Conservation (phyloP, 2,329 filamentous ascomycete species). For the Boeremia exigua region DNA sequence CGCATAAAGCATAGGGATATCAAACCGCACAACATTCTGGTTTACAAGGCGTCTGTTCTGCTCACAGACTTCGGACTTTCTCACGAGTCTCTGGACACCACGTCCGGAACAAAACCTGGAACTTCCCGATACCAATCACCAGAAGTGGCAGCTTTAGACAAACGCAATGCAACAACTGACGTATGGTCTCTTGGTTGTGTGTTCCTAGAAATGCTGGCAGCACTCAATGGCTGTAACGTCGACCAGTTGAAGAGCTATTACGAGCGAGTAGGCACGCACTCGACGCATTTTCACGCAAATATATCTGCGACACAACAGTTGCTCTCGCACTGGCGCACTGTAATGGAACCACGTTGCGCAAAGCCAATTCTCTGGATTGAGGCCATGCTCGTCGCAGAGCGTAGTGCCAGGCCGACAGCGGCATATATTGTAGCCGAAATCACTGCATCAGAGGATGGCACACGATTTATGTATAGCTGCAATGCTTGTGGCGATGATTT, state of each 20-base stretch:
- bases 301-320: neutral
- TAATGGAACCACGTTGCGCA: neutral
- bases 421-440: neutral
- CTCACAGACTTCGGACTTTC: constrained; percentile 26
- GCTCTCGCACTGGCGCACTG: constrained; percentile 1
- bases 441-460: neutral
- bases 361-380: neutral
- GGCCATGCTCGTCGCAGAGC: constrained; percentile 10
- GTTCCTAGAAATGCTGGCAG: constrained; percentile 26
- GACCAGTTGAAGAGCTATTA: neutral
- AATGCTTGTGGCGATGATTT: neutral
- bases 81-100: constrained; percentile 20
- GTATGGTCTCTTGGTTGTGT: constrained; percentile 28
- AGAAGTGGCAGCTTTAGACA: constrained; percentile 18
- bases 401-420: constrained; percentile 10
- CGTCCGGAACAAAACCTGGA: constrained; percentile 3
- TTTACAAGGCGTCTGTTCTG: constrained; percentile 15
- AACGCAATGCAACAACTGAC: constrained; percentile 20
- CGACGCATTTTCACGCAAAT: neutral
- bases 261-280: neutral
- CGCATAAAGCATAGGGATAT: constrained; percentile 23
- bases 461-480: neutral
- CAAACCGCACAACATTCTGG: constrained; percentile 26
- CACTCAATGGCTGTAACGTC: constrained; percentile 9
- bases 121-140: constrained; percentile 23